Conservation (phyloP, 345 rosid species). For the Laguncularia racemosa region DNA sequence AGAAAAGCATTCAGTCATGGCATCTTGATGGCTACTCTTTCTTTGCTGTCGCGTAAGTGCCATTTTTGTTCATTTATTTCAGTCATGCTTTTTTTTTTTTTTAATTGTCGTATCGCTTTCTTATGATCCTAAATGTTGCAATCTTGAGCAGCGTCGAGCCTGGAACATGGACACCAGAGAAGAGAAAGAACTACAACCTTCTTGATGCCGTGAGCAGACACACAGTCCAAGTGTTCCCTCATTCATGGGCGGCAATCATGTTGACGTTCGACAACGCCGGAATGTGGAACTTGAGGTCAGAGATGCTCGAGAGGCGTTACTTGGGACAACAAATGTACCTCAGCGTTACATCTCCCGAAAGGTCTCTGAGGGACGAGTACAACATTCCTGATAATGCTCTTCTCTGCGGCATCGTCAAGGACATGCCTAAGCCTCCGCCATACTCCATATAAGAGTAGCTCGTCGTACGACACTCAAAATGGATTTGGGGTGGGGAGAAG, state of each 20-base stretch:
- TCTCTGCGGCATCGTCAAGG: conserved; percentile 23
- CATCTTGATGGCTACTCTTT: conserved; percentile 27
- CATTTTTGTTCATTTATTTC: background rate
- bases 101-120: background rate
- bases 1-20: conserved; percentile 22
- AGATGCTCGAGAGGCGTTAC: conserved; percentile 16
- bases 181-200: conserved; percentile 26
- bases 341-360: conserved; percentile 21
- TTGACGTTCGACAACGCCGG: conserved; percentile 31
- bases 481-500: background rate
- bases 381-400: conserved; percentile 21
- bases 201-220: conserved; percentile 33
- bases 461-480: background rate
- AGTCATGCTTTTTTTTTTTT: background rate
- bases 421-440: conserved; percentile 19
- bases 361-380: conserved; percentile 29
- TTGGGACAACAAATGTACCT: conserved; percentile 26
- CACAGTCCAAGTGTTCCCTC: conserved; percentile 27
- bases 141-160: conserved; percentile 19
- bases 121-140: background rate
- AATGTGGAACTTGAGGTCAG: conserved; percentile 32
- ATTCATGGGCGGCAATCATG: conserved; percentile 29
- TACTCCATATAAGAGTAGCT: conserved; percentile 11
- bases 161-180: conserved; percentile 24
- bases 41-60: conserved; percentile 28